These are phyloP conservation scores for Wickerhamiella sergipiensis DNA, from an alignment of 805 yeast genomes.

Conservation along the genomic window DNA sequence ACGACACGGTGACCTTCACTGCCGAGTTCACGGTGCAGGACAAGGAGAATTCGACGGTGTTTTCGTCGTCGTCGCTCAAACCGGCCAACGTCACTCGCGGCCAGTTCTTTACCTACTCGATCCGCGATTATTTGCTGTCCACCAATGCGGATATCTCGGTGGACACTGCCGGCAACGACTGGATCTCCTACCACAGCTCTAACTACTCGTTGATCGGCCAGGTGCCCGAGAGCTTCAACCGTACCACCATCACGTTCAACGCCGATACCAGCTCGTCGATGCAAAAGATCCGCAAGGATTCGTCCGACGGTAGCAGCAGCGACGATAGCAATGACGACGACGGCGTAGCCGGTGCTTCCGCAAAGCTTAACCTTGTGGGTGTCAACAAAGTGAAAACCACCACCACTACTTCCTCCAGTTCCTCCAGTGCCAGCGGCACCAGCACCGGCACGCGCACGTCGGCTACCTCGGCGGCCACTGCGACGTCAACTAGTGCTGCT, in stretches of 20 bases:
- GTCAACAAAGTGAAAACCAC: constrained; percentile 6
- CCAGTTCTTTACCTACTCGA: constrained; percentile 36
- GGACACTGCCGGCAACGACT: constrained; percentile 36
- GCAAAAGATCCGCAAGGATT: constrained; percentile 6
- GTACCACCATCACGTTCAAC: constrained; percentile 30
- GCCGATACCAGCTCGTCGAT: constrained; percentile 30
- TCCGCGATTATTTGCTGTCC: constrained; percentile 48
- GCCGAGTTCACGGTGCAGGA: constrained; percentile 16
- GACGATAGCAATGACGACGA: constrained; percentile 6
- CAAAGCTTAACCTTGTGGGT: constrained; percentile 13
- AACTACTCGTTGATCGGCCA: constrained; percentile 58
- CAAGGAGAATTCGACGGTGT: constrained; percentile 17
- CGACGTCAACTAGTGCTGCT: constrained; percentile 22
- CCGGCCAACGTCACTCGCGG: constrained; percentile 61
- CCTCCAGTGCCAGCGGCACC: constrained; percentile 21
- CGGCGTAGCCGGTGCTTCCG: constrained; percentile 8
- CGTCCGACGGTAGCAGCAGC: constrained; percentile 23
- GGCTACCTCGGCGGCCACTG: constrained; percentile 23
- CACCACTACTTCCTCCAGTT: constrained; percentile 18
- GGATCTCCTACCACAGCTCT: constrained; percentile 48
- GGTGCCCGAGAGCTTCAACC: constrained; percentile 40
- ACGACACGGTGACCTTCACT: constrained; percentile 22
- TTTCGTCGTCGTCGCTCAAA: constrained; percentile 35
- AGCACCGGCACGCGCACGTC: constrained; percentile 29
- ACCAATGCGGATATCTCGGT: constrained; percentile 12